Base-by-base conservation (phyloP, 2,329 filamentous ascomycete genomes). In the Scleromitrula shiraiana region DNA sequence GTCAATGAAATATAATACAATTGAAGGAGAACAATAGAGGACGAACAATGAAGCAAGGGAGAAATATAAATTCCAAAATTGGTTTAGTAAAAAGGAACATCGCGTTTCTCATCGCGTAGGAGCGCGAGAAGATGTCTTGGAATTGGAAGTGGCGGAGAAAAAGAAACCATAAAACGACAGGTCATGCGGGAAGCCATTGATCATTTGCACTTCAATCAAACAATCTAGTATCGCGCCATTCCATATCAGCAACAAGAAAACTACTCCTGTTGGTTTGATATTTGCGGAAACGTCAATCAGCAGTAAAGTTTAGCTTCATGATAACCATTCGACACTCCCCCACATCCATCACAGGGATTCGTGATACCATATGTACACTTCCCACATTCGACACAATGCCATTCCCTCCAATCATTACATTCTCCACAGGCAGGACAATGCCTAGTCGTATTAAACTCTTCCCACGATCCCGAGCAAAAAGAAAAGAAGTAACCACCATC, bases 331-430 rank as follows among this genome's bases (percentile, higher is more conserved):
- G 38, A 42, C 3, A 42, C 45, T 42, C 38, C 29, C 17, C 30
- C 45, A 47, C 45, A 36, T 22, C 38, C 17, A 7, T 47, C 45
- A 22, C 45, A 47, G 14, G 45, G 45, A 20, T 10, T 20, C n/a
- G 37, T 15, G 17, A 15, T 15, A 12, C 37, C 38, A 41, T 35
- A 20, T 17, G 22, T 17, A 15, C 45, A 47, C 22, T 42, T 42
- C 7, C 29, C 37, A 17, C 45, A 47, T n/a, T 41, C 22, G 7
- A 15, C 29, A 15, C 38, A 47, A 23, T 47, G 37, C 45, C 45
- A 41, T 10, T 26, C 12, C 33, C 37, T 26, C 45, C 45, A 36
- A 7, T 47, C 37, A 17, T 41, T 47, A 29, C 38, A 36, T 9
- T 47, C 37, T 9, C 42, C 38, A 35, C 45, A 42, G 7, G 7